Base-by-base conservation (phyloP, 164 flowering plant genomes). In the Platanus orientalis region DNA sequence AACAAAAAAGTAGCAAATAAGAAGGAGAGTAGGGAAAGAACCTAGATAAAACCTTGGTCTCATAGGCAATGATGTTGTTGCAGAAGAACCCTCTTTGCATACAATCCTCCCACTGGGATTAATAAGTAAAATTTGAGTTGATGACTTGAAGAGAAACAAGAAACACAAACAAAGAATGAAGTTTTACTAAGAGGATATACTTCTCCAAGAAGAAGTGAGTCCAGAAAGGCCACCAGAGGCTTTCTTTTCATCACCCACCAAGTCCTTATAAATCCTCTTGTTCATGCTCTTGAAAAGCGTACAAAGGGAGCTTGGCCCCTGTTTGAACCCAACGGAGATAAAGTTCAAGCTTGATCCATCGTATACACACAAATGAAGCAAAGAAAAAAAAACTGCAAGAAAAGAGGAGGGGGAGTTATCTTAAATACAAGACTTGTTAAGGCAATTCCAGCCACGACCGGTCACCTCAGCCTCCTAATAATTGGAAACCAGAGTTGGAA, bases 391-490 rank as follows among this genome's bases (percentile, higher is more conserved):
- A 52, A 49, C 61, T 14, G 29, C 11, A 24, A 50, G 28, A 26
- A 51, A 32, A 59, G 54, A 60, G 30, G n/a, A n/a, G n/a, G n/a
- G 2, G 36, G 9, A 54, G 48, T 21, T 76, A 87, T 90, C 85
- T 56, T 68, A 80, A 23, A 87, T 49, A 77, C 92, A 89, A 58
- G 89, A 85, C 23, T 73, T 76, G 23, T 78, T 79, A 47, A 84
- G 78, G 73, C 90, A 89, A 57, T 89, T 83, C 19, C 87, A 81
- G 28, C 92, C 92, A 57, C 96, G 85, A 0, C 89, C 93, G 48
- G 19, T 39, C 53, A 40, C 69, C 27, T 69, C 75, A 61, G 42
- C 67, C 27, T 49, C 63, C 74, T 87, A 93, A 70, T 76, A 83
- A 58, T 84, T 87, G 9, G 93, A 87, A 44, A 87, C 72, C 39